Percentiles rank a stretch among this genome's conserved stretches.
phyloP scores from a whole-genome alignment of 768 basidiomycete species.

The Galerina sulciceps region DNA sequence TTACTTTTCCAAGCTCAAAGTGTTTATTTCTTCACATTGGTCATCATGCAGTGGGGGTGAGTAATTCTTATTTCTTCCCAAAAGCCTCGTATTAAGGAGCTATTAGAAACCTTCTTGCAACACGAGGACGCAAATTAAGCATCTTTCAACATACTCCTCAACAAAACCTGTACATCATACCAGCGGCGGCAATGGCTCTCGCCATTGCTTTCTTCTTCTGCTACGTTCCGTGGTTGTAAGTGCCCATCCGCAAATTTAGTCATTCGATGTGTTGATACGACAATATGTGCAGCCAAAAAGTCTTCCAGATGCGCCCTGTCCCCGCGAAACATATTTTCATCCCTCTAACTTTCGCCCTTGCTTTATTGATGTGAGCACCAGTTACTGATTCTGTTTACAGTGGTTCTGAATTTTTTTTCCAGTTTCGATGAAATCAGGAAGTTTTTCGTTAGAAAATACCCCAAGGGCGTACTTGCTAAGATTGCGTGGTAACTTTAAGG shows the following conservation, averaged over 20 bases:
- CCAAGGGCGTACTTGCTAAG: conserved; percentile 21
- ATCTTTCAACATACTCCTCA: conserved; percentile 59
- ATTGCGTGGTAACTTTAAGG: conserved; percentile 25
- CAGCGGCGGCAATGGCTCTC: conserved; percentile 48
- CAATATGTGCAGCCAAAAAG: conserved; percentile 36
- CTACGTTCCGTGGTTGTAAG: conserved; percentile 44
- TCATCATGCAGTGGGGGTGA: conserved; percentile 61
- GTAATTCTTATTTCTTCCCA: background rate
- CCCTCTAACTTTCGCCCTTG: conserved; percentile 47
- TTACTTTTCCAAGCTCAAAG: conserved; percentile 50
- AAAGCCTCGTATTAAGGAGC: background rate
- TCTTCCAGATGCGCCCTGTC: conserved; percentile 54
- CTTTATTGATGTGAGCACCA: conserved; percentile 19
- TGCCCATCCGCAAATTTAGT: background rate
- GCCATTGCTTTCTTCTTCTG: conserved; percentile 48
- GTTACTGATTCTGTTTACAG: background rate
- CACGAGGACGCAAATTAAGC: conserved; percentile 56
- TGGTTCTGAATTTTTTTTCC: background rate
- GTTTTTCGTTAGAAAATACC: conserved; percentile 25
- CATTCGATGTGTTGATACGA: background rate
- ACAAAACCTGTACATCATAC: conserved; percentile 46
- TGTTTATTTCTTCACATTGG: conserved; percentile 54
- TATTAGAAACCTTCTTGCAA: conserved; percentile 53
- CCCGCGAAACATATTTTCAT: conserved; percentile 52
- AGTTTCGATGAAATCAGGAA: conserved; percentile 33